Percentiles rank a stretch among this genome's conserved stretches.
Conservation (phyloP, 805 yeast species). For the Saturnispora gosingensis region DNA sequence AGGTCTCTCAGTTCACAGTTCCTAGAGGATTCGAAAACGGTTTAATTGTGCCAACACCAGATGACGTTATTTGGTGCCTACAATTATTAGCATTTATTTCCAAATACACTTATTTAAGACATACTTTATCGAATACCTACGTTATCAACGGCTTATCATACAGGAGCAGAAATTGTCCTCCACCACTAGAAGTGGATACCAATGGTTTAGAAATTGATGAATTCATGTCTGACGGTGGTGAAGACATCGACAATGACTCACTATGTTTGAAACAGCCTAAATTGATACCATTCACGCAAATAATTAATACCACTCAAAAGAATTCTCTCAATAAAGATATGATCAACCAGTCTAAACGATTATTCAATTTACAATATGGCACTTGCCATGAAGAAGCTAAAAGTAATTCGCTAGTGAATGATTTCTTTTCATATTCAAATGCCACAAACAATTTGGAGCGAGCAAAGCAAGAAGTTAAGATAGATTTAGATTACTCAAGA, state of each 20-base stretch:
- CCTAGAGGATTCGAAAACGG: conserved; percentile 58
- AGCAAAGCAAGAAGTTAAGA: conserved; percentile 23
- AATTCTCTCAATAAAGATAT: background rate
- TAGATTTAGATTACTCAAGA: conserved; percentile 22
- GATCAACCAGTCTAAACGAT: background rate
- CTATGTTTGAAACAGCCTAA: background rate
- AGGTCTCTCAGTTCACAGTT: conserved; percentile 20
- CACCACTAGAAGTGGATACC: conserved; percentile 25
- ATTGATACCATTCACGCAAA: background rate
- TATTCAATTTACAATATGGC: background rate
- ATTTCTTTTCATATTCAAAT: conserved; percentile 18
- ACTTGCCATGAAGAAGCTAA: conserved; percentile 3
- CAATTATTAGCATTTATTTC: conserved; percentile 90
- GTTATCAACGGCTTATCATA: conserved; percentile 62
- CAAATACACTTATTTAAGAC: conserved; percentile 75
- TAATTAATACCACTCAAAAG: background rate
- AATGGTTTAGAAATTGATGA: conserved; percentile 21
- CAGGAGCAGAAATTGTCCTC: conserved; percentile 29
- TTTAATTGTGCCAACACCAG: conserved; percentile 79
- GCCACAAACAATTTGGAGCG: conserved; percentile 18
- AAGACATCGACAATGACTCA: background rate
- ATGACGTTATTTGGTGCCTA: conserved; percentile 88
- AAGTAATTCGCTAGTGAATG: conserved; percentile 8
- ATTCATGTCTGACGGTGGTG: conserved; percentile 19
- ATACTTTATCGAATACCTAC: conserved; percentile 63